These are phyloP conservation scores for Calonectria hawksworthii DNA, from an alignment of 2,329 filamentous ascomycete genomes.

Conservation along the genomic window DNA sequence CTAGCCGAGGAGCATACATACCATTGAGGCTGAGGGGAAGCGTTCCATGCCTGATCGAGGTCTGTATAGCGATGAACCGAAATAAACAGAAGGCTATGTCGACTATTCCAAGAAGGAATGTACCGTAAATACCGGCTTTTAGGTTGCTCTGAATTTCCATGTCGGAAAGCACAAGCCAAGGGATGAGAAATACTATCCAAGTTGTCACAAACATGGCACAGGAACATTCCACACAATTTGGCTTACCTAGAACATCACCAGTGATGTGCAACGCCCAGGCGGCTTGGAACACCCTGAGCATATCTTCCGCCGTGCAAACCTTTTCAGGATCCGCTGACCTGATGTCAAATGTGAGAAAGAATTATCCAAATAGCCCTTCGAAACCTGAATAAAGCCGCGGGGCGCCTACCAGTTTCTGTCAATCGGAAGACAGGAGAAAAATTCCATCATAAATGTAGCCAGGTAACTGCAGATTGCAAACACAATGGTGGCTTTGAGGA, in stretches of 20 bases:
- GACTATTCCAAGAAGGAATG: conserved; percentile 3
- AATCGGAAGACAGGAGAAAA: conserved; percentile 25
- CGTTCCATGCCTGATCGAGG: not conserved
- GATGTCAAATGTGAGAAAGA: not conserved
- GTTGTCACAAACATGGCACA: not conserved
- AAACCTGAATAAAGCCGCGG: fast-evolving
- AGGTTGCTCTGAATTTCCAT: not conserved
- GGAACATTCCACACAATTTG: not conserved
- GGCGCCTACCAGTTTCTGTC: conserved; percentile 22
- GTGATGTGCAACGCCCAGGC: conserved; percentile 33
- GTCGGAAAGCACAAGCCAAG: not conserved
- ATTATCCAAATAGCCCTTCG: not conserved
- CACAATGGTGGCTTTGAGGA: conserved; percentile 22
- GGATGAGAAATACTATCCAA: not conserved
- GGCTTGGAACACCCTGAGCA: not conserved
- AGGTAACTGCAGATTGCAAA: conserved; percentile 4
- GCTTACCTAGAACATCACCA: conserved; percentile 26
- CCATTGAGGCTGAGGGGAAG: not conserved
- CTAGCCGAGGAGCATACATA: too few species aligned
- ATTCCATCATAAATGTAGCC: not conserved
- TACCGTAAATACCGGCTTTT: not conserved
- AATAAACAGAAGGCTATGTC: not conserved
- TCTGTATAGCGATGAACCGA: not conserved
- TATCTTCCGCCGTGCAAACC: not conserved
- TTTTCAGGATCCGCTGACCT: not conserved